Percentiles rank a stretch among this genome's conserved stretches.
phyloP scores from a whole-genome alignment of 371 early-diverging fungal species.

The Fennellomyces sp. region DNA sequence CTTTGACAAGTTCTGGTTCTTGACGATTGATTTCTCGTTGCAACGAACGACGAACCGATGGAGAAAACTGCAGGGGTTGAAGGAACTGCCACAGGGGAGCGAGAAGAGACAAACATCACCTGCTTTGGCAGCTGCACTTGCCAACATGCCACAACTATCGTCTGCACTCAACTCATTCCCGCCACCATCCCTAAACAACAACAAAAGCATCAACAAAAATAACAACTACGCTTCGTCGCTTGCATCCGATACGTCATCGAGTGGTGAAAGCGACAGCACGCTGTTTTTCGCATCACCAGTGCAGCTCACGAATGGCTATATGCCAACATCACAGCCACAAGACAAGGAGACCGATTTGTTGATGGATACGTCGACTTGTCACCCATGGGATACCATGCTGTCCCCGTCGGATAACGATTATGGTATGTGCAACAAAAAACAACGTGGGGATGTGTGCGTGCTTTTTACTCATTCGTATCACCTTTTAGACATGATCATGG shows the following conservation, averaged over 20 bases:
- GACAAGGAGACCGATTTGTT: neutral
- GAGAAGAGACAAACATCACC: neutral
- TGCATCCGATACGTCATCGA: conserved; percentile 1
- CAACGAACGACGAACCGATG: conserved; percentile 38
- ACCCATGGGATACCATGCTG: conserved; percentile 26
- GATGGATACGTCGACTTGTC: conserved; percentile 7
- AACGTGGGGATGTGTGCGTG: conserved; percentile 2
- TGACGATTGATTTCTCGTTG: conserved; percentile 50
- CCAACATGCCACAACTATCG: conserved; percentile 12
- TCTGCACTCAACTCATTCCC: neutral
- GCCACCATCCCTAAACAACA: neutral
- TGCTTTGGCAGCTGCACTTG: neutral
- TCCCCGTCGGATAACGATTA: conserved; percentile 8
- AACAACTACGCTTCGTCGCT: conserved; percentile 9
- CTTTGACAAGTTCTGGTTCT: conserved; percentile 61
- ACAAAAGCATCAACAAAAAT: conserved; percentile 18
- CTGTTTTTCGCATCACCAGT: conserved; percentile 2
- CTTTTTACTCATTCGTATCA: neutral
- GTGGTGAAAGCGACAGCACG: neutral
- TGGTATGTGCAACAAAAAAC: conserved; percentile 3
- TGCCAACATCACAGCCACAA: neutral
- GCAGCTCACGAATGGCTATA: conserved; percentile 8
- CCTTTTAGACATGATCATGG: conserved; percentile 18
- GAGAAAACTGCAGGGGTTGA: conserved; percentile 32
- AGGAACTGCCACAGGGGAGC: conserved; percentile 14